These are phyloP conservation scores for Senna tora DNA, from an alignment of 306 rosid genomes.

Conservation along the genomic window DNA sequence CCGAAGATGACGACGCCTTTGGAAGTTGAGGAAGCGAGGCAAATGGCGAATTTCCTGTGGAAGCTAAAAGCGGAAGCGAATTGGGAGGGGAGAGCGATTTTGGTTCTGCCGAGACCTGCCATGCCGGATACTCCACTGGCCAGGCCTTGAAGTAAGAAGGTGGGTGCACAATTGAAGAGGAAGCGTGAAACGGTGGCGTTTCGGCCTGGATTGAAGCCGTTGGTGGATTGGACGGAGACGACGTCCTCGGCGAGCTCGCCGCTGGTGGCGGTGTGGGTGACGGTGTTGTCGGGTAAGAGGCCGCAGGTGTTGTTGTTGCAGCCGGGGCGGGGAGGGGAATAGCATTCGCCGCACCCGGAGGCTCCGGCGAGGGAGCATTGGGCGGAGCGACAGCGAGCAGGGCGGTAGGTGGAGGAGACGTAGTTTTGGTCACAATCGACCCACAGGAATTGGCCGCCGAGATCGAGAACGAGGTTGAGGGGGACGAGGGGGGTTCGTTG, in stretches of 20 bases:
- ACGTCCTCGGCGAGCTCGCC: slow-evolving; percentile 59
- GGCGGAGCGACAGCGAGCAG: slow-evolving; percentile 55
- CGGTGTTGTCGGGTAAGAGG: slow-evolving; percentile 45
- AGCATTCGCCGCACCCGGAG: slow-evolving; percentile 55
- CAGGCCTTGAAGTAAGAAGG: slow-evolving; percentile 48
- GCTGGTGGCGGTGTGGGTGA: slow-evolving; percentile 53
- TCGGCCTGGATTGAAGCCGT: slow-evolving; percentile 52
- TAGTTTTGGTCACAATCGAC: slow-evolving; percentile 50
- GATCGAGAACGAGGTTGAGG: slow-evolving; percentile 49
- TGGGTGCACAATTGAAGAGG: slow-evolving; percentile 58
- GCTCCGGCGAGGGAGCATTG: slow-evolving; percentile 63
- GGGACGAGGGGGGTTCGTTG: slow-evolving; percentile 62
- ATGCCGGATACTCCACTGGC: slow-evolving; percentile 57
- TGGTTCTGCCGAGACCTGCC: slow-evolving; percentile 64
- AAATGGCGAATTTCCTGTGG: slow-evolving; percentile 55
- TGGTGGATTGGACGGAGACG: slow-evolving; percentile 50
- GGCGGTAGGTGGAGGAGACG: slow-evolving; percentile 59
- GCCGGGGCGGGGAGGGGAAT: slow-evolving; percentile 55
- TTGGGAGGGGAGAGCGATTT: slow-evolving; percentile 54
- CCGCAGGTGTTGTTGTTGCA: slow-evolving; percentile 75
- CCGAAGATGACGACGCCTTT: slow-evolving; percentile 56
- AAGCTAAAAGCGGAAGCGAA: slow-evolving; percentile 66
- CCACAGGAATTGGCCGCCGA: slow-evolving; percentile 67
- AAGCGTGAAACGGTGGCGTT: slow-evolving; percentile 46
- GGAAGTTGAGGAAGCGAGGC: slow-evolving; percentile 43